Conservation (phyloP, 2,329 filamentous ascomycete genomes). For the Clonostachys chloroleuca region DNA sequence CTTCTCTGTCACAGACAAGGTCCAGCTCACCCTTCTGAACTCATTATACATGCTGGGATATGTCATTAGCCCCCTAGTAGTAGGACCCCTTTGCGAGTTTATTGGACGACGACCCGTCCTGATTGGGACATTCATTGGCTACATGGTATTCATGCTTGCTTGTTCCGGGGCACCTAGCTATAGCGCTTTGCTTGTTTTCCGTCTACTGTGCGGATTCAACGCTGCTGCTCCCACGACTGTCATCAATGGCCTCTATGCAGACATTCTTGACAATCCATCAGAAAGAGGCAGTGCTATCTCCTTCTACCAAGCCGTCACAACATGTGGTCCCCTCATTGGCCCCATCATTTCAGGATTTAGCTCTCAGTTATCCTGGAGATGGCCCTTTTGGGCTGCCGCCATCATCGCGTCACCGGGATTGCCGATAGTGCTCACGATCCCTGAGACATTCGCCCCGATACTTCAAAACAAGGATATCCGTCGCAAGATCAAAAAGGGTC, state of each 20-base stretch:
- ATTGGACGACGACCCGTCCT: conserved; percentile 24
- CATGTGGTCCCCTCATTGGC: conserved; percentile 32
- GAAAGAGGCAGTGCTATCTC: conserved; percentile 22
- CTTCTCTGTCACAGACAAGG: conserved; percentile 15
- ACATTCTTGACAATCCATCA: conserved; percentile 22
- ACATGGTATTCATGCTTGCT: conserved; percentile 22
- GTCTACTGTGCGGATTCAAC: conserved; percentile 23
- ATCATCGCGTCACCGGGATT: conserved; percentile 18
- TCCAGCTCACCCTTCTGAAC: conserved; percentile 24
- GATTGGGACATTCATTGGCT: conserved; percentile 23
- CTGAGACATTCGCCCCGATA: conserved; percentile 44
- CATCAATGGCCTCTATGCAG: conserved; percentile 23
- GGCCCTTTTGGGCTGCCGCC: conserved; percentile 32
- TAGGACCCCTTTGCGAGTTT: conserved; percentile 26
- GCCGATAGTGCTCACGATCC: conserved; percentile 27
- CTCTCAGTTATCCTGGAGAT: conserved; percentile 34
- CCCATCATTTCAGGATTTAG: conserved; percentile 48
- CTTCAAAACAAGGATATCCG: conserved; percentile 41
- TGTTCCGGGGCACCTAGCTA: conserved; percentile 36
- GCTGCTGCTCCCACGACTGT: conserved; percentile 26
- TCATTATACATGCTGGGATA: conserved; percentile 28
- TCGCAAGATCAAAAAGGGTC: conserved; percentile 37
- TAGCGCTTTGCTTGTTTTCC: conserved; percentile 33
- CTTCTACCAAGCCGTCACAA: conserved; percentile 26
- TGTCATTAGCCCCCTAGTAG: conserved; percentile 24